Base-by-base conservation (phyloP, 2,329 filamentous ascomycete species). In the Drechslerella coelobrocha region DNA sequence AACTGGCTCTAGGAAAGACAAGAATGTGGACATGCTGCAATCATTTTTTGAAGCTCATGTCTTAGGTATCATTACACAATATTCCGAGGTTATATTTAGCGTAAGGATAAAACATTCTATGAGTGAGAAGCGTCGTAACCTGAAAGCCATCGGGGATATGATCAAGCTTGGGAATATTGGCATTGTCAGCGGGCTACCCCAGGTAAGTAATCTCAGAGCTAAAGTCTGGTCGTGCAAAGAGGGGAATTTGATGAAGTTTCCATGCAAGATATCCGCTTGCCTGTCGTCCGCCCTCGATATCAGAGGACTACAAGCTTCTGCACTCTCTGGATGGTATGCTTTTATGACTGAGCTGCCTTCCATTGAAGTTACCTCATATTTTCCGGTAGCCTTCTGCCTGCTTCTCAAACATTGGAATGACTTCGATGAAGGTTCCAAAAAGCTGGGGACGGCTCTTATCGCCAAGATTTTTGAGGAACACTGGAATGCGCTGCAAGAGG, bases 311-410 rank as follows among this genome's bases (percentile, higher is more conserved):
- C 87, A 91, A 72, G 84, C 91, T 71, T 83, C 86, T 27, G 90
- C 92, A 1, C 92, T 97, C 75, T 85, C 84, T 2, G 91, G 92
- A 52, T 99, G 94, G 94, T 84, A 86, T 24, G 84, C 87, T 7
- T 87, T 99, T 80, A 84, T 97, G 17, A 84, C 81, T 26, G 85
- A 88, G 55, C 83, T 97, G 51, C 88, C 88, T 8, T 87, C 88
- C 62, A 88, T 92, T 23, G 92, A 97, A 76, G 83, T 96, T 4
- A 88, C 89, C 73, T 83, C 86, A 24, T 83, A 97, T 37, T 81
- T 97, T 7, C 92, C 96, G 77, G 92, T 93, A 65, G 96, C 92
- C 0, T 91, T 97, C 74, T 92, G 92, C 57, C 86, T 96, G 41
- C 87, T 97, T 52, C 87, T 89, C 23, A 87, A 89, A 74, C 88